Base-by-base conservation (phyloP, 2,329 filamentous ascomycete species). In the Mycosphaerella sp. region DNA sequence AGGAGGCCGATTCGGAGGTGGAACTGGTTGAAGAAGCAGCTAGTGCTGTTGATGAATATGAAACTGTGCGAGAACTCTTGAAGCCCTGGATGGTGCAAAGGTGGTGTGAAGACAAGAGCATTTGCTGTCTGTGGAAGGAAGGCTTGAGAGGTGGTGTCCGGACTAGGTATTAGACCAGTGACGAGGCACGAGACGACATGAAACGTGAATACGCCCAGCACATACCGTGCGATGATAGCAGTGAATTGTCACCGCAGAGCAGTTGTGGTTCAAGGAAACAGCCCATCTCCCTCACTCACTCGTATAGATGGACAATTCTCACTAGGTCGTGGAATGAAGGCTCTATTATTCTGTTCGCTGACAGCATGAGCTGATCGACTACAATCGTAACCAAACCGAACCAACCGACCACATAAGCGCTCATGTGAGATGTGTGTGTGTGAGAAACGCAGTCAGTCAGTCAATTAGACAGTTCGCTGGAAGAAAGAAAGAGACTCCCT, bases 61-160 rank as follows among this genome's bases (percentile, higher is more conserved):
- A 67, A 32, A 45, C 49, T 11, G 51, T 62, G 12, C 53, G 64
- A 49, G 64, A 65, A 42, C 63, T 66, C 46, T 40, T 73, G 23
- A 65, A 69, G 56, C 73, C 80, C 0, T 74, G 69, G 31, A 83
- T 87, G 66, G 86, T 95, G 14, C 90, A 93, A 76, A 82, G 80
- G 64, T 97, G 92, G 92, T 96, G 92, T 66, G 88, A 95, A 71
- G 83, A 82, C 40, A 86, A 86, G 69, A 90, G 91, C 44, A 77
- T 97, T 8, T 95, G 90, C 65, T 95, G 90, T 70, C 75, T 90
- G 32, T 88, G 83, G 83, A 84, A 78, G 63, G 79, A 81, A 59
- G 67, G 70, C 10, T 53, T 71, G n/a, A 64, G 67, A 43, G 68
- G 69, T n/a, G 68, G 67, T 5, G 67, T 69, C 12, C 63, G 62